Evolutionary conservation across 805 yeast species (phyloP), one percentile per base, ranked within the genome.

Genomic region (Zygosaccharomyces rouxii): DNA sequence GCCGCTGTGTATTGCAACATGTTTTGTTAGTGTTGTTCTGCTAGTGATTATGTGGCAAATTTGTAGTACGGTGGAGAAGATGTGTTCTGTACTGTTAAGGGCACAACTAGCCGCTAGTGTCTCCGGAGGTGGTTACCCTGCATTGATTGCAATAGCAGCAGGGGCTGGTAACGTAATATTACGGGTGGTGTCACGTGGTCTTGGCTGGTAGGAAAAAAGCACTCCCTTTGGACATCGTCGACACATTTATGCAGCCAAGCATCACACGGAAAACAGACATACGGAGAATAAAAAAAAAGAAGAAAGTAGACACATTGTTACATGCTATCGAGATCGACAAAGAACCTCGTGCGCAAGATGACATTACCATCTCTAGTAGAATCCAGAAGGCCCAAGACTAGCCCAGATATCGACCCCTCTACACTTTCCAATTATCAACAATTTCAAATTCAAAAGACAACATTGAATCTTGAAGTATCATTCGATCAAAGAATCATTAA

Each of bases 381-480:
- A 18, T 33, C 38, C 21, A 28, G 58, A 60, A 38, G 43, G 47
- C 6, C 57, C 56, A 41, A 64, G 72, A 57, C 74, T 6, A 54
- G 64, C 3, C 74, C 88, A 3, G 87, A 81, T 56, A 49, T 62
- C 9, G 96, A 89, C 65, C 84, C 85, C 21, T 84, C 95, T 1
- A 86, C 97, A 2, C 71, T 82, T 41, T 88, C 96, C 37, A 86
- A 84, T 64, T 89, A 87, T 65, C 55, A 57, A 14, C 55, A 68
- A 25, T 83, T 86, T 59, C 56, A 64, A 2, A 75, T 86, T 21
- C 56, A 64, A 3, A 67, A 77, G 49, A 81, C 95, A 1, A 61
- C 58, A 2, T 69, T 89, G 44, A 69, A 74, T 45, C 68, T 84
- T 42, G 70, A 72, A 10, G 74, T 89, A 5, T 61, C 74, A 42